Base-by-base conservation (phyloP, 2,329 filamentous ascomycete species). In the Cladorrhinum sp. region DNA sequence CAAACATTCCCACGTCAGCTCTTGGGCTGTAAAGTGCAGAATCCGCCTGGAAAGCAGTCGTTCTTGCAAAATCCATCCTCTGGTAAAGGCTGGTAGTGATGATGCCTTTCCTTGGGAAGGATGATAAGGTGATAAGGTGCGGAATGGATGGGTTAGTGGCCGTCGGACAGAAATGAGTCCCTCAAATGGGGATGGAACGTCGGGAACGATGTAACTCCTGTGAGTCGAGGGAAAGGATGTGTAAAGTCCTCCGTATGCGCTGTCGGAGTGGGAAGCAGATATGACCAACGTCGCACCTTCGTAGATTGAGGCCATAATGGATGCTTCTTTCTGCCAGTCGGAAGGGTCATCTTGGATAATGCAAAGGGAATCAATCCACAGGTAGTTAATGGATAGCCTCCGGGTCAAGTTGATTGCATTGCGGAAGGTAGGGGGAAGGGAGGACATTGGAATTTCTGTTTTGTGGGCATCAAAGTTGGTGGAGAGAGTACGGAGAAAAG, bases 21-120 rank as follows among this genome's bases (percentile, higher is more conserved):
- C 64, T 1, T 65, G 52, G 2, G 57, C 55, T 49, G 60, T 61
- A 32, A 67, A 66, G 55, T 65, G 63, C n/a, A 66, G 53, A 9
- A 64, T 59, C 16, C 66, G 64, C 12, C 58, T 38, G 3, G 64
- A 63, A 2, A 70, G 57, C 7, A 66, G 45, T 13, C 64, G 64
- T 25, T 69, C 68, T 45, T 70, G 66, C 5, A 66, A 62, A 18
- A 66, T 65, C 67, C 67, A 70, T 20, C 64, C 67, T 41, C 66
- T 60, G 12, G 22, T 57, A 24, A 64, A 60, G 1, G 60, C 51
- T 2, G 67, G 61, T 13, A 59, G 51, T 36, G 36, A 5, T 1
- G 54, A 23, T n/a, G 41, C 29, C 7, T 24, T 12, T 12, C 49
- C n/a, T 18, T 16, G 16, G 2, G 50, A 16, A 1, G 50, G 52